Percentiles rank a stretch among this genome's conserved stretches.
Evolutionary conservation across 2,329 filamentous ascomycete genomes (phyloP).

Genomic region (Colletotrichum sp.): DNA sequence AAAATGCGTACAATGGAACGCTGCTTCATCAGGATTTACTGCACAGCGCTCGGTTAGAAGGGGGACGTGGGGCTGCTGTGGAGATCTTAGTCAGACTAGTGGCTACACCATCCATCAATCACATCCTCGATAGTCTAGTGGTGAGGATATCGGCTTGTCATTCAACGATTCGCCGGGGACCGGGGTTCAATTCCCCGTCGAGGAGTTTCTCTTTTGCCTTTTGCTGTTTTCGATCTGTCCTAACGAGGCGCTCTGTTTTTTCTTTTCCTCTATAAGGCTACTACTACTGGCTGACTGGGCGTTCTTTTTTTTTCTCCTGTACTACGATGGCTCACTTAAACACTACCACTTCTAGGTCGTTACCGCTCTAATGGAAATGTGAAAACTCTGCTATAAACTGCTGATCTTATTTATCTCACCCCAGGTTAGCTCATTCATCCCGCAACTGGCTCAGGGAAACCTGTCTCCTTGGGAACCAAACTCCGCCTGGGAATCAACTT

Average conservation of each 20-base stretch:
- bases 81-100: neutral
- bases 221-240: neutral
- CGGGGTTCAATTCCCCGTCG: conserved; percentile 22
- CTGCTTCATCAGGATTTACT: neutral
- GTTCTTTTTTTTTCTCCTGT: too few species aligned
- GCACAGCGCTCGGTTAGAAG: neutral
- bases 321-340: too few species aligned
- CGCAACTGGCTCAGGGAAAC: too few species aligned
- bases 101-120: accelerated
- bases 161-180: conserved; percentile 4
- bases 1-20: neutral
- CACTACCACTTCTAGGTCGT: too few species aligned
- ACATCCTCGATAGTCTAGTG: conserved; percentile 21
- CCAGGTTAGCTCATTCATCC: too few species aligned
- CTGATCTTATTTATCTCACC: too few species aligned
- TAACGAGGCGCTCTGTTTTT: neutral
- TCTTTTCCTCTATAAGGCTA: too few species aligned
- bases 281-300: too few species aligned
- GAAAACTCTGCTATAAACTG: too few species aligned
- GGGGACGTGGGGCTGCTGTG: neutral
- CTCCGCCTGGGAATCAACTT: too few species aligned
- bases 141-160: conserved; percentile 23
- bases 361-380: too few species aligned
- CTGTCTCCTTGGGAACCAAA: too few species aligned
- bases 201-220: neutral